phyloP scores from a whole-genome alignment of 2,329 filamentous ascomycete genomes.

The Paraconiothyrium brasiliense region DNA sequence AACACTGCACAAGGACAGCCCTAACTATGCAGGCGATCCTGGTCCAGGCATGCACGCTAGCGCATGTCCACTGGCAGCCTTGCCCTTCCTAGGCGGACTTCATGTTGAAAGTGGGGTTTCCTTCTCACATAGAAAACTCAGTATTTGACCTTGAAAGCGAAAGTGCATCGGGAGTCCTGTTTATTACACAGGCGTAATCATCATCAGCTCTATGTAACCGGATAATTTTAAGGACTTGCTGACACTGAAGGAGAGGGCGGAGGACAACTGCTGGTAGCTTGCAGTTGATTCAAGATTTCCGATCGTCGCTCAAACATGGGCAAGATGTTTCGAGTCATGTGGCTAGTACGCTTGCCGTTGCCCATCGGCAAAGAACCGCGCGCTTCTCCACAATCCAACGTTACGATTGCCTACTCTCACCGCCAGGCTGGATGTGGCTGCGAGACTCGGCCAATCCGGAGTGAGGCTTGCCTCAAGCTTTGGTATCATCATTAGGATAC shows the following conservation, averaged over 20 bases:
- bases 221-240: not conserved
- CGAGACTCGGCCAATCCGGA: not conserved
- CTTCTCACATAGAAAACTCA: not conserved
- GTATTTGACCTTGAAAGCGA: not conserved
- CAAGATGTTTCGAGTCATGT: not conserved
- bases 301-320: not conserved
- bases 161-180: not conserved
- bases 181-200: not conserved
- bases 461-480: conserved; percentile 5
- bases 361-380: not conserved
- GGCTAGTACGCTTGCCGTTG: not conserved
- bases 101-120: not conserved
- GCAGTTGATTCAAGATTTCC: not conserved
- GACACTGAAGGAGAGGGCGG: not conserved
- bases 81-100: not conserved
- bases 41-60: not conserved
- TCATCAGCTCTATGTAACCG: not conserved
- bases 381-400: conserved; percentile 1
- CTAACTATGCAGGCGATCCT: not conserved
- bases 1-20: not conserved
- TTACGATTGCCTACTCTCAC: conserved; percentile 2
- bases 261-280: not conserved
- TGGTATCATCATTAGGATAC: not conserved
- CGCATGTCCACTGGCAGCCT: not conserved
- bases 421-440: conserved; percentile 9